Evolutionary conservation across 768 basidiomycete genomes (phyloP), one percentile per base, ranked within the genome.

Genomic region (Calocybe cyanea): DNA sequence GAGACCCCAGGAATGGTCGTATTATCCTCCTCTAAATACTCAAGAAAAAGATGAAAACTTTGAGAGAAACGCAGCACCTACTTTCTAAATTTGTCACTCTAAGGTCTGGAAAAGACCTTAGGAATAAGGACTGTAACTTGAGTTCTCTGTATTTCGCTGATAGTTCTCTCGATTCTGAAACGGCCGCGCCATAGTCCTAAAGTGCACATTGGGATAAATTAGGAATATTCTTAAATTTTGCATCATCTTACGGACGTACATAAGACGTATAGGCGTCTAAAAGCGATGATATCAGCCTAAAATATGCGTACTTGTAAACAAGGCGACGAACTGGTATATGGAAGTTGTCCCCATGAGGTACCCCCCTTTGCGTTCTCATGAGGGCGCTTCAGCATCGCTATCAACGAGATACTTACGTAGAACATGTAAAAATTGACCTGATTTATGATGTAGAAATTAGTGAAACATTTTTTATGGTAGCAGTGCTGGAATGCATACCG

Each of bases 401-500:
- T 11, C 19, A 1, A 2, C 7, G 13, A 1, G 38, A 8, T 33
- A 32, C 49, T 41, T 40, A 50, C 52, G 23, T 50, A 53, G 17
- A 53, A 53, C 52, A 53, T 53, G 25, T 53, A 50, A 21, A 44
- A 53, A 13, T 46, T 48, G 34, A 54, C 49, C 49, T 51, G 33
- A 4, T 2, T 17, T n/a, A 10, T 15, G 13, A 4, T 8, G 5
- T 38, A 7, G 24, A 45, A 1, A 31, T 9, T 5, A 42, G 18
- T 23, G 23, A 4, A 31, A 38, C n/a, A n/a, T 28, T 11, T 6
- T 5, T 28, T 11, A 17, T 24, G 31, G 15, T 18, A 20, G 6
- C n/a, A 24, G 15, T 28, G n/a, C 23, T 7, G 17, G 2, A 31
- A 17, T 23, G 13, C 49, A 14, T 25, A 54, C 53, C 15, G 53